Evolutionary conservation across 2,329 filamentous ascomycete species (phyloP).

Genomic region (Aspergillus japonicus): DNA sequence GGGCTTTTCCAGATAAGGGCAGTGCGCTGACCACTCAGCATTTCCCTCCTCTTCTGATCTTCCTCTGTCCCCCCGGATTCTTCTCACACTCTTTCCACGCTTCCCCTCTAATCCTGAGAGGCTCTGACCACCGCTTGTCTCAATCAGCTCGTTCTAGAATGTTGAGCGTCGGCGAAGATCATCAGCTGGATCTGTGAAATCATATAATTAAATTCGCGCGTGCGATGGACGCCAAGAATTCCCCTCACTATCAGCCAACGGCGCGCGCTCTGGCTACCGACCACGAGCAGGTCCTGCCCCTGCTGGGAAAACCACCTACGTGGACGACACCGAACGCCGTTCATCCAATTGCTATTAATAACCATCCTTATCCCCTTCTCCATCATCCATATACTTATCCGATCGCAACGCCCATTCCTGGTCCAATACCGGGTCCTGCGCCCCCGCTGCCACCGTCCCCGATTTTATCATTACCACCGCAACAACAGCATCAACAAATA

Average conservation of each 20-base stretch:
- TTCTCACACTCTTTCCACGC: slow-evolving; percentile 4
- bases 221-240: slow-evolving; percentile 36
- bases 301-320: slow-evolving; percentile 26
- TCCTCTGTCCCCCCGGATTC: slow-evolving; percentile 13
- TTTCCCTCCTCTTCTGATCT: slow-evolving; percentile 15
- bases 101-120: background rate
- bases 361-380: slow-evolving; percentile 7
- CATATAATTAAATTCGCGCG: slow-evolving; percentile 16
- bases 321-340: slow-evolving; percentile 14
- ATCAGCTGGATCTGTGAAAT: slow-evolving; percentile 18
- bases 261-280: slow-evolving; percentile 16
- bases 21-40: slow-evolving; percentile 30
- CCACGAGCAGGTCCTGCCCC: slow-evolving; percentile 31
- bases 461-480: slow-evolving; percentile 6
- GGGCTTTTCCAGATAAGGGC: slow-evolving; percentile 27
- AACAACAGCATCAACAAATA: slow-evolving; percentile 5
- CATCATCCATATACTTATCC: slow-evolving; percentile 17
- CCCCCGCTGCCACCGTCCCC: slow-evolving; percentile 9
- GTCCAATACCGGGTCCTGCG: slow-evolving; percentile 13
- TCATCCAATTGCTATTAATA: slow-evolving; percentile 7
- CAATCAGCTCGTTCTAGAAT: slow-evolving; percentile 16
- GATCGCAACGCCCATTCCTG: slow-evolving; percentile 7
- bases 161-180: slow-evolving; percentile 23
- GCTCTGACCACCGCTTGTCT: background rate
- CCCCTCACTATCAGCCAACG: slow-evolving; percentile 18